Base-by-base conservation (phyloP, 371 early-diverging fungal genomes). In the Mortierella polycephala region DNA sequence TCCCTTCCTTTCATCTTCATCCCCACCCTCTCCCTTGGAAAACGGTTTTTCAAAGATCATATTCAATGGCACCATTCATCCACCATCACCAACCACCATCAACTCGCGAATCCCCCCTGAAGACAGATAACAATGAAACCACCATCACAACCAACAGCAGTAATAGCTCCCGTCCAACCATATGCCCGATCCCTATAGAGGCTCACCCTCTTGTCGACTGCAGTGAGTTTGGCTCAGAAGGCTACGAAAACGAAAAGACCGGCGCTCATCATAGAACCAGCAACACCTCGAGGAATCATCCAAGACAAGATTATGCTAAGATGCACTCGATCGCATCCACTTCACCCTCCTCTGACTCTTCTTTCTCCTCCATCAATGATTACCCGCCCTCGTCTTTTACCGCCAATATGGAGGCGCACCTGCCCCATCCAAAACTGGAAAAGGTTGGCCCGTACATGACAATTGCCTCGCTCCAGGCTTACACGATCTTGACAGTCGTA, bases 401-500 rank as follows among this genome's bases (percentile, higher is more conserved):
- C 30, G 30, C 30, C 30, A 30, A 30, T 30, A 30, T 30, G 30
- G 30, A 30, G 2, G 30, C 30, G 30, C 4, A 1, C 30, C 8
- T 58, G 6, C 61, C 77, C 6, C 64, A 56, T 49, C 64, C 73
- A 14, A 57, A 13, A 7, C 63, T 79, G 16, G 57, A 57, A 20
- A 73, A 66, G 39, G 67, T 66, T 2, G 70, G 80, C 0, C 73
- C 60, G 6, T 69, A 69, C 41, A 46, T 79, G 4, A 45, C 57
- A 1, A 69, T 67, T 10, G 65, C 73, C 14, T 62, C 74, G 0
- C 54, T 79, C 7, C 80, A 79, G 37, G 73, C 80, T 0, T 79
- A 79, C 41, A 79, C 73, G 1, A 62, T 72, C 64, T 40, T 79
- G 47, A 69, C 80, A 2, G 70, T 60, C 0, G 80, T 79, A 1